phyloP scores from a whole-genome alignment of 257 asterid genomes.

The Solanum sitiens region DNA sequence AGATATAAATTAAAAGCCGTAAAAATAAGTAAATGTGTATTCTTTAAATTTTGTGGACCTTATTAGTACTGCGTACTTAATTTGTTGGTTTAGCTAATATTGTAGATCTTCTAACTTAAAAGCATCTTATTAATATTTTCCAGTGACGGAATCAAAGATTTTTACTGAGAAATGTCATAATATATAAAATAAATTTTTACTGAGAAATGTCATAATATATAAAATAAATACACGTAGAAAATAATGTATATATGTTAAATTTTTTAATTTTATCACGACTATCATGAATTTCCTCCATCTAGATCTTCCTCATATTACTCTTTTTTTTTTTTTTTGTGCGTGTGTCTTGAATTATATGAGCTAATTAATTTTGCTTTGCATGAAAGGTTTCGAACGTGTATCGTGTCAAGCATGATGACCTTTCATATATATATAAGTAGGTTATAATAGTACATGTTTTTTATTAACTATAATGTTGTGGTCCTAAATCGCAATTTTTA shows the following conservation, averaged over 20 bases:
- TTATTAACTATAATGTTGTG: not conserved
- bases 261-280: no score
- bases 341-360: not conserved
- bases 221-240: no score
- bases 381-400: not conserved
- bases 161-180: no score
- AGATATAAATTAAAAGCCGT: not conserved
- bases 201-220: no score
- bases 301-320: not conserved
- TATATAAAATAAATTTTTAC: no score
- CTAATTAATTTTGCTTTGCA: not conserved
- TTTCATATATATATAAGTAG: not conserved
- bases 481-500: not conserved
- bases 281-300: not conserved
- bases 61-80: not conserved
- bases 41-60: not conserved
- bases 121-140: not conserved
- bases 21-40: not conserved
- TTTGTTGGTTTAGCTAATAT: not conserved
- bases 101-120: not conserved
- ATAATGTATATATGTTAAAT: no score
- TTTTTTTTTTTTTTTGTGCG: not conserved
- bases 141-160: accelerated
- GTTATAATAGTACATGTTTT: not conserved
- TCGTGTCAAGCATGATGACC: not conserved